These are phyloP conservation scores for Aspergillus thermomutatus DNA, from an alignment of 2,329 filamentous ascomycete species.

Conservation along the genomic window DNA sequence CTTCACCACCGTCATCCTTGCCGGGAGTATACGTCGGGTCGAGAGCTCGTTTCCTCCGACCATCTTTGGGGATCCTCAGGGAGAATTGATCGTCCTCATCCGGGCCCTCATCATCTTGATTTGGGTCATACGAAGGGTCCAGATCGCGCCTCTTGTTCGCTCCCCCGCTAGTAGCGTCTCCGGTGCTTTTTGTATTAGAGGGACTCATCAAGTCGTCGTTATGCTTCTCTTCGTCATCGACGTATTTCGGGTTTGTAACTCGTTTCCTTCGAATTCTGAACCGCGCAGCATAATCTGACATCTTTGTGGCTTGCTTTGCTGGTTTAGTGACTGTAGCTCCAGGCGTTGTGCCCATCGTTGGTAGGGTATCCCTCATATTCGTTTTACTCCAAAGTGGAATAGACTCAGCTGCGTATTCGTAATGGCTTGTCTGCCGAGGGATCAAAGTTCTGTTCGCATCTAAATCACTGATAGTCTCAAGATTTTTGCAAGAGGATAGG, in stretches of 20 bases:
- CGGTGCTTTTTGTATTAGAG: neutral
- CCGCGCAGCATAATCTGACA: neutral
- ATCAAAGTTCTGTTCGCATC: neutral
- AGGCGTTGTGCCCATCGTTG: neutral
- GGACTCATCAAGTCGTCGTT: neutral
- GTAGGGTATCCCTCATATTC: neutral
- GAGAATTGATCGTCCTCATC: neutral
- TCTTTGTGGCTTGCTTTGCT: neutral
- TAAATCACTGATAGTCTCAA: neutral
- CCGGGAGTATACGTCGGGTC: neutral
- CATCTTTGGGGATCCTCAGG: neutral
- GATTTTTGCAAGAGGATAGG: neutral
- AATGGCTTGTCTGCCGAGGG: neutral
- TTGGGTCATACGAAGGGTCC: neutral
- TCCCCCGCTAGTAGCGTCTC: neutral
- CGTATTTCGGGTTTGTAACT: neutral
- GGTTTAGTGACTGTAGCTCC: neutral
- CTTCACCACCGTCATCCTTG: neutral
- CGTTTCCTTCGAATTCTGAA: neutral
- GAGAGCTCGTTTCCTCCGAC: conserved; percentile 1
- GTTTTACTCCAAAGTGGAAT: neutral
- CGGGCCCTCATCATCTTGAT: neutral
- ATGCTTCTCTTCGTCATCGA: neutral
- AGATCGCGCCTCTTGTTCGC: neutral
- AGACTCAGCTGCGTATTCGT: neutral